A percentile compares a stretch with the other conserved stretches of the same genome.
These are phyloP conservation scores for Herpotrichia juniperi DNA, from an alignment of 2,329 filamentous ascomycete species.

Conservation along the genomic window DNA sequence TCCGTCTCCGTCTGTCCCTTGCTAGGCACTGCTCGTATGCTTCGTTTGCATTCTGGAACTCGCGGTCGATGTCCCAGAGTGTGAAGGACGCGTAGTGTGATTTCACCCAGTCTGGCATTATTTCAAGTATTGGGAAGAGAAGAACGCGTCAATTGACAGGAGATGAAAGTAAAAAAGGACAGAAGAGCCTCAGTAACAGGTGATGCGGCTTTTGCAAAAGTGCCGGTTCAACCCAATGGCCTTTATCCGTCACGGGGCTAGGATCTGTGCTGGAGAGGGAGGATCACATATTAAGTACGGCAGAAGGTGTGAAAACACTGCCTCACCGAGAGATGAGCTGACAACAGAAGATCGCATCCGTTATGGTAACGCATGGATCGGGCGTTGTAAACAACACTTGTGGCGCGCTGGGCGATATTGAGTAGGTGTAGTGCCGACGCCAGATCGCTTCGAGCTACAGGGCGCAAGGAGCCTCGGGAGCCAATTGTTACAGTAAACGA, in stretches of 20 bases:
- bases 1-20: conserved; percentile 19
- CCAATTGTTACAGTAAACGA: neutral
- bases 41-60: conserved; percentile 40
- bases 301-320: neutral
- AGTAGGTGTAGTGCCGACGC: conserved; percentile 4
- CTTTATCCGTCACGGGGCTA: conserved; percentile 1
- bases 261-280: conserved; percentile 6
- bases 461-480: neutral
- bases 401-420: conserved; percentile 13
- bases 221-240: conserved; percentile 8
- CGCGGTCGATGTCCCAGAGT: conserved; percentile 44
- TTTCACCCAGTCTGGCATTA: conserved; percentile 28
- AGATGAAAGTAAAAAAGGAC: neutral
- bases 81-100: conserved; percentile 36
- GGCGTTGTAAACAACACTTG: conserved; percentile 1
- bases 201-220: neutral
- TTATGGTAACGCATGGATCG: neutral
- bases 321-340: conserved; percentile 4
- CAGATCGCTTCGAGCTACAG: neutral
- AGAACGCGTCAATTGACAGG: neutral
- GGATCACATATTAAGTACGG: neutral
- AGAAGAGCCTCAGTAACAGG: neutral
- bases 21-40: conserved; percentile 39
- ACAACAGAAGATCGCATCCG: conserved; percentile 1
- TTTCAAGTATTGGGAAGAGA: neutral